Conservation (phyloP, 1,284 basidiomycete genomes). For the Macrocybe sp. region DNA sequence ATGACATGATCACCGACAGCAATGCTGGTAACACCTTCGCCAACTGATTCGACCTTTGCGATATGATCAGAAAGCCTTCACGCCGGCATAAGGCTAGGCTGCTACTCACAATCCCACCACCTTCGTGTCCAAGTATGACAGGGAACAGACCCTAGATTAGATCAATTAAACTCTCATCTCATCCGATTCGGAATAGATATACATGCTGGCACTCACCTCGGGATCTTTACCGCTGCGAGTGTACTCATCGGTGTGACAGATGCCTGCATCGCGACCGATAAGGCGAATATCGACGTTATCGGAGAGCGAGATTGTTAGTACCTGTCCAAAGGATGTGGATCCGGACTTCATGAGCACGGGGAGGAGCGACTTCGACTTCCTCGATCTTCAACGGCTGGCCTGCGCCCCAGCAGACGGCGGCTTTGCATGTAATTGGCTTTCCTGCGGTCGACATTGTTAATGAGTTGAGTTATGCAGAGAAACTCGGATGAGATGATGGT, state of each 20-base stretch:
- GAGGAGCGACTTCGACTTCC: conserved; percentile 91
- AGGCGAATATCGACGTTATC: conserved; percentile 9
- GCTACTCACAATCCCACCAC: conserved; percentile 72
- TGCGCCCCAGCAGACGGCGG: conserved; percentile 95
- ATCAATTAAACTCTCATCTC: conserved; percentile 1
- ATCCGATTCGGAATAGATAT: conserved; percentile 4
- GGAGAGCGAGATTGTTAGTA: conserved; percentile 28
- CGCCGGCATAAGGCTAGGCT: background rate
- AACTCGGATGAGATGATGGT: conserved; percentile 7
- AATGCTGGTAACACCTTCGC: conserved; percentile 89
- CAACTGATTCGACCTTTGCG: conserved; percentile 85
- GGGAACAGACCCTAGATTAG: conserved; percentile 85
- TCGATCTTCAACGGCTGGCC: conserved; percentile 88
- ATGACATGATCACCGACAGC: conserved; percentile 86
- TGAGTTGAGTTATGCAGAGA: background rate
- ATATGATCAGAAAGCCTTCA: conserved; percentile 11
- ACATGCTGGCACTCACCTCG: conserved; percentile 49
- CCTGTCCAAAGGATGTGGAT: conserved; percentile 90
- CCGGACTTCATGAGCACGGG: conserved; percentile 87
- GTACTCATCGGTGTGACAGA: conserved; percentile 99
- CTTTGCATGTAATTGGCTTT: conserved; percentile 87
- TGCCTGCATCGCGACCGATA: conserved; percentile 44
- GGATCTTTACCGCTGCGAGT: conserved; percentile 96
- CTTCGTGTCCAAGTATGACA: conserved; percentile 91
- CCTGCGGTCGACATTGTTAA: conserved; percentile 63